These are phyloP conservation scores for Trichomonascus vanleenenianus DNA, from an alignment of 805 yeast species.

Conservation along the genomic window DNA sequence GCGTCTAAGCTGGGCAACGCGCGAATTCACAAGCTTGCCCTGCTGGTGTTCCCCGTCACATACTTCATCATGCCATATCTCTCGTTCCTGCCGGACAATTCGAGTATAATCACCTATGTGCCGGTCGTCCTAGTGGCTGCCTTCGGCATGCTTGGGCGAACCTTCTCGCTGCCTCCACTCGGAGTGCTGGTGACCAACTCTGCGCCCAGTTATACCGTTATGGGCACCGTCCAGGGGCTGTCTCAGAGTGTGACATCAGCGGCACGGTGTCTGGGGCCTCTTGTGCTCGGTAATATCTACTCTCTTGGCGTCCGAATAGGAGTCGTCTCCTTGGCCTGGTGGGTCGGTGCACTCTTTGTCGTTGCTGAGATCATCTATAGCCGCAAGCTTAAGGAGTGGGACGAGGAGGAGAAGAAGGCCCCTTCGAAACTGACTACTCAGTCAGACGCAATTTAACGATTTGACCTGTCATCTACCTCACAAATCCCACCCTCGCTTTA, in stretches of 20 bases:
- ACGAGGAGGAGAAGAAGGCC: constrained; percentile 3
- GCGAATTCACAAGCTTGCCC: constrained; percentile 35
- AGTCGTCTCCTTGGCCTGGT: constrained; percentile 20
- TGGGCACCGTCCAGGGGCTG: constrained; percentile 23
- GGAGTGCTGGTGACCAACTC: constrained; percentile 21
- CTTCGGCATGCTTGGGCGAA: constrained; percentile 15
- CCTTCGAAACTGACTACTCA: too few relatives aligned
- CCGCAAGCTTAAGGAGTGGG: constrained; percentile 18
- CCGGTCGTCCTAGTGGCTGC: constrained; percentile 10
- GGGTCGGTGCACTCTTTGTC: constrained; percentile 18
- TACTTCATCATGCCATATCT: constrained; percentile 43
- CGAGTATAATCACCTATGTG: background rate
- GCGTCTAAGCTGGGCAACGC: constrained; percentile 42
- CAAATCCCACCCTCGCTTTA: too few relatives aligned
- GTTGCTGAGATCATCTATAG: constrained; percentile 15
- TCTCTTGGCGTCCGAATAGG: constrained; percentile 17
- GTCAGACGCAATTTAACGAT: too few relatives aligned
- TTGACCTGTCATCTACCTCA: too few relatives aligned
- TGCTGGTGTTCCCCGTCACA: constrained; percentile 37
- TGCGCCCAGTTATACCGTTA: constrained; percentile 16
- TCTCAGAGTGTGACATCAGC: constrained; percentile 17
- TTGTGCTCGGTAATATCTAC: constrained; percentile 19
- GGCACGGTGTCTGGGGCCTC: constrained; percentile 19
- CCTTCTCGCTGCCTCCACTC: constrained; percentile 23
- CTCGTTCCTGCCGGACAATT: constrained; percentile 14